Evolutionary conservation across 2,329 filamentous ascomycete genomes (phyloP).

Genomic region (Talaromyces albobiverticillius): DNA sequence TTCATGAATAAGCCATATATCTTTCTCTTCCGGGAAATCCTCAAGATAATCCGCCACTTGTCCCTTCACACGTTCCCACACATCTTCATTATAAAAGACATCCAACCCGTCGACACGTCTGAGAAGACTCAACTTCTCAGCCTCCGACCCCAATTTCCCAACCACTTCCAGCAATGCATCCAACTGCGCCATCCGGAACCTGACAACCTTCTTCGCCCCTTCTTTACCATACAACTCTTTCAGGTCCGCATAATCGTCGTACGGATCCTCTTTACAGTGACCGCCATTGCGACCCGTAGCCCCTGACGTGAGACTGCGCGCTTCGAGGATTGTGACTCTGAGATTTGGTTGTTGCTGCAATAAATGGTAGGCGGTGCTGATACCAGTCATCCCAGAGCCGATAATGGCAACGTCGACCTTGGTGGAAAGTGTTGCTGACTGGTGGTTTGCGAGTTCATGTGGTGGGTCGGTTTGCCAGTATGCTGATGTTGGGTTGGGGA

Average conservation of each 20-base stretch:
- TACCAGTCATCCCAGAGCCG: conserved; percentile 36
- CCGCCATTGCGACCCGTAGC: conserved; percentile 39
- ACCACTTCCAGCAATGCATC: conserved; percentile 15
- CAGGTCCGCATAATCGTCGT: conserved; percentile 78
- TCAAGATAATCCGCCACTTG: conserved; percentile 8
- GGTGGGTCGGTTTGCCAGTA: conserved; percentile 37
- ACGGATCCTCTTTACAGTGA: conserved; percentile 59
- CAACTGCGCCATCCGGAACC: conserved; percentile 25
- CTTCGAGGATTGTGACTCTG: conserved; percentile 33
- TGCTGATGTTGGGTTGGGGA: conserved; percentile 33
- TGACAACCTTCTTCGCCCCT: conserved; percentile 34
- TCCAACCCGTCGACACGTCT: conserved; percentile 15
- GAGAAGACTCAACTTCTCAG: neutral
- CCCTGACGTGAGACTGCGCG: conserved; percentile 33
- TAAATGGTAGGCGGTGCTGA: conserved; percentile 30
- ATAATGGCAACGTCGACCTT: conserved; percentile 31
- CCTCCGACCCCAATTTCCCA: conserved; percentile 5
- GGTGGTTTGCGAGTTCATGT: conserved; percentile 28
- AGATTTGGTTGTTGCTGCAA: conserved; percentile 24
- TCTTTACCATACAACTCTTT: conserved; percentile 38
- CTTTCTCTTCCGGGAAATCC: conserved; percentile 16
- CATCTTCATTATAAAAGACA: conserved; percentile 14
- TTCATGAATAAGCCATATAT: conserved; percentile 12
- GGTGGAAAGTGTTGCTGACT: conserved; percentile 26
- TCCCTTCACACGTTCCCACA: conserved; percentile 9